Conservation (phyloP, 192 early-diverging fungal genomes). For the Powellomyces hirtus region DNA sequence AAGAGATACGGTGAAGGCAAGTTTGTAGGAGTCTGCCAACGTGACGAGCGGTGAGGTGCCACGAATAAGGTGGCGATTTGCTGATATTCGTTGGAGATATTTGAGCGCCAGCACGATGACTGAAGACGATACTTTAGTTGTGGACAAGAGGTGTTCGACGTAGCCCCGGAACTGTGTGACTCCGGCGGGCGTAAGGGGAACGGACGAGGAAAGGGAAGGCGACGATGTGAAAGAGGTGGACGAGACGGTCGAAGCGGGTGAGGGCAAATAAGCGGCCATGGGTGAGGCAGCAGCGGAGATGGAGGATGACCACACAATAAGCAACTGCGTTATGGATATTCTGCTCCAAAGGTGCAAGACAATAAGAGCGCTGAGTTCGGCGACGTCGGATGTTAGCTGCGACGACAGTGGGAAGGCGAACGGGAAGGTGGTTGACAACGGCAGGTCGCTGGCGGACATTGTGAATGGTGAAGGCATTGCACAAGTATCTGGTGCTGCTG, state of each 20-base stretch:
- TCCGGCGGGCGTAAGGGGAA: neutral
- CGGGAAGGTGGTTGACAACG: neutral
- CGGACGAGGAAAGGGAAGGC: neutral
- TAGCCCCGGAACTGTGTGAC: neutral
- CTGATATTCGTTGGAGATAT: conserved; percentile 14
- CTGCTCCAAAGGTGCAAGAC: conserved; percentile 11
- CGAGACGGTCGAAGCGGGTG: neutral
- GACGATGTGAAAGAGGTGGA: neutral
- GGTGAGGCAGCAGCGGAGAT: neutral
- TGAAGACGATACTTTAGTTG: conserved; percentile 26
- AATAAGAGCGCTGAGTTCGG: conserved; percentile 8
- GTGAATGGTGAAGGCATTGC: neutral
- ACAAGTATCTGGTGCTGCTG: neutral
- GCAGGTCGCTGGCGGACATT: neutral
- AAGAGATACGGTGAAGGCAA: conserved; percentile 17
- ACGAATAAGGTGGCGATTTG: neutral
- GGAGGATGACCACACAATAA: conserved; percentile 5
- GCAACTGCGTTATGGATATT: neutral
- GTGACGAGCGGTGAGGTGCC: neutral
- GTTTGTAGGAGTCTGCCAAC: neutral
- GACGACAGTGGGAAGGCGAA: neutral
- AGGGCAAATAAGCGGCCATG: neutral
- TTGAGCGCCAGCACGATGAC: conserved; percentile 26
- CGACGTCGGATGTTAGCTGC: neutral
- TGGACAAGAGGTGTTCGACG: conserved; percentile 2